Percentiles rank a stretch among this genome's conserved stretches.
Conservation (phyloP, 2,329 filamentous ascomycete genomes). For the Neurospora sp. region DNA sequence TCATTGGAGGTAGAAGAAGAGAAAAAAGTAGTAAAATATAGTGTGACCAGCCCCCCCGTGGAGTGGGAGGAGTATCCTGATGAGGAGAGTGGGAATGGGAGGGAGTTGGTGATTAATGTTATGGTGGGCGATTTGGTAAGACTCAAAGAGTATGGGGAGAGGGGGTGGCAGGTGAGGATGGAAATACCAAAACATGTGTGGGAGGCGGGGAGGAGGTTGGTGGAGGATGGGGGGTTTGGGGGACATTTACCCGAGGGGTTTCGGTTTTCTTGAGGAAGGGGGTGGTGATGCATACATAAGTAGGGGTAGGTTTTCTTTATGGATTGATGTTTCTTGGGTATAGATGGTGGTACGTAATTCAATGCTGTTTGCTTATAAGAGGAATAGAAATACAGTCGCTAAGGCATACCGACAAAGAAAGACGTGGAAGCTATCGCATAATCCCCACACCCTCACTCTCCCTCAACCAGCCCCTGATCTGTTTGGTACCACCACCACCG, state of each 20-base stretch:
- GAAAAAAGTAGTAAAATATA: conserved; percentile 19
- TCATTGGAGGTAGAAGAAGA: background rate
- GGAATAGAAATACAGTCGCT: background rate
- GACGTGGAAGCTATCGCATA: background rate
- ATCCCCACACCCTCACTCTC: background rate
- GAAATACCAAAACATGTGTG: conserved; percentile 32
- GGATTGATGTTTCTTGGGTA: background rate
- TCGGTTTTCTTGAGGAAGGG: conserved; percentile 11
- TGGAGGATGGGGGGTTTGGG: conserved; percentile 22
- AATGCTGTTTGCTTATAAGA: background rate
- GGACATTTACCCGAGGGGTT: background rate
- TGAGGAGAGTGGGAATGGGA: conserved; percentile 25
- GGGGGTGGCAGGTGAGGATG: conserved; percentile 34
- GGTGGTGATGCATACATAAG: background rate
- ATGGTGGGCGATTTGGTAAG: conserved; percentile 36
- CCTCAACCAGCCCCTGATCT: background rate
- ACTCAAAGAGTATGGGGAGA: conserved; percentile 32
- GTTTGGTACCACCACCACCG: background rate
- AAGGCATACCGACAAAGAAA: background rate
- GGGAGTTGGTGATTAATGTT: conserved; percentile 32
- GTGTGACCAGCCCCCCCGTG: conserved; percentile 31
- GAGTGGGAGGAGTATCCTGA: conserved; percentile 32
- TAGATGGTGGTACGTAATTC: background rate
- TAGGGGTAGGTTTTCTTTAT: no score
- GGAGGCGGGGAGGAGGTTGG: conserved; percentile 31